Conservation (phyloP, 108 stramenopile genomes). For the Discostella stelligeroides region DNA sequence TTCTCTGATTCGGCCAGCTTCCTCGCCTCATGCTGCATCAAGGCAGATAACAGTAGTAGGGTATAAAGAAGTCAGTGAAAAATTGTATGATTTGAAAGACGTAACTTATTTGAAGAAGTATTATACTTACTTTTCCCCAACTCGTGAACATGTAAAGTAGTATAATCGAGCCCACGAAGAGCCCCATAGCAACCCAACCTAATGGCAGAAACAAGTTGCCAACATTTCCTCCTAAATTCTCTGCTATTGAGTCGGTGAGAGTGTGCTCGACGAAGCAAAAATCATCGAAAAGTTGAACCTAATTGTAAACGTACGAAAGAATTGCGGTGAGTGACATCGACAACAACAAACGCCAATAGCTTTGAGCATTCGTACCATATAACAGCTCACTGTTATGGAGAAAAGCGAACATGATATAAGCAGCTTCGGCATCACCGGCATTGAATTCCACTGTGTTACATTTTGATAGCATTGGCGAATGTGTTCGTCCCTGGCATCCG, state of each 20-base stretch:
- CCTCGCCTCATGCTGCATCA: slow-evolving; percentile 6
- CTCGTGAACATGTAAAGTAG: slow-evolving; percentile 33
- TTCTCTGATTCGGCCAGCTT: slow-evolving; percentile 10
- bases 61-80: background rate
- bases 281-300: slow-evolving; percentile 53
- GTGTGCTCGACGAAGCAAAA: slow-evolving; percentile 51
- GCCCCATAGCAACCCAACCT: slow-evolving; percentile 43
- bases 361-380: slow-evolving; percentile 24
- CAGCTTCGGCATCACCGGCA: slow-evolving; percentile 39
- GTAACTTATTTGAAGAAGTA: too few species aligned
- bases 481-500: slow-evolving; percentile 53
- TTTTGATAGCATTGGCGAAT: slow-evolving; percentile 42
- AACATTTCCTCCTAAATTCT: slow-evolving; percentile 53
- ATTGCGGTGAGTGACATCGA: too few species aligned
- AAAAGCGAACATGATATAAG: slow-evolving; percentile 24
- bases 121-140: slow-evolving; percentile 55
- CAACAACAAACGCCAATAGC: too few species aligned
- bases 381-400: slow-evolving; percentile 52
- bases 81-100: too few species aligned
- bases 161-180: slow-evolving; percentile 41
- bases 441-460: slow-evolving; percentile 48
- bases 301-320: too few species aligned
- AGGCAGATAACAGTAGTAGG: background rate
- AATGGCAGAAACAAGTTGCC: slow-evolving; percentile 50
- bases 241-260: slow-evolving; percentile 53